Conservation (phyloP, 306 rosid species). For the Pterocarpus macrocarpus region DNA sequence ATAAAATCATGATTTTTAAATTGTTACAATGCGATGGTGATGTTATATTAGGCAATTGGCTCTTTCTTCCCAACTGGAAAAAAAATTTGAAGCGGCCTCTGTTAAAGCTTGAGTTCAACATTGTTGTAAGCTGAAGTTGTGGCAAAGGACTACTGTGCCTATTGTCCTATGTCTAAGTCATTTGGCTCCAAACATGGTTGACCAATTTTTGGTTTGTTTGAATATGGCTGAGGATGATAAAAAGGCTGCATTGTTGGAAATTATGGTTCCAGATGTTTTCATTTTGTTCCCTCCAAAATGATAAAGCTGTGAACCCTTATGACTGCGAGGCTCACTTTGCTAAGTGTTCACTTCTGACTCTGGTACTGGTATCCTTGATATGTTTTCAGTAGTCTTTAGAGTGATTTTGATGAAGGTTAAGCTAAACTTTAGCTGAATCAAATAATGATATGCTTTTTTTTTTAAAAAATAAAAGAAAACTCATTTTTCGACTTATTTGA, state of each 20-base stretch:
- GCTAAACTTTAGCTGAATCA: too few relatives aligned
- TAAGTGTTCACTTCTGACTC: too few relatives aligned
- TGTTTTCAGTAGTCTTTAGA: too few relatives aligned
- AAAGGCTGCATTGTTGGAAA: conserved; percentile 28
- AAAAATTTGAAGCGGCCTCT: conserved; percentile 27
- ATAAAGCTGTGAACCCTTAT: neutral
- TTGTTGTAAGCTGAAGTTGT: conserved; percentile 47
- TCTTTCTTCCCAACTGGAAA: conserved; percentile 25
- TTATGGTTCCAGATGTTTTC: conserved; percentile 23
- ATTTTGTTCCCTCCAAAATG: neutral
- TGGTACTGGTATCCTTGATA: too few relatives aligned
- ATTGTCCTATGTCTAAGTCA: conserved; percentile 28
- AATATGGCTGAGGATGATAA: conserved; percentile 23
- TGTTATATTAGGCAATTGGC: conserved; percentile 28
- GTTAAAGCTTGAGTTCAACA: conserved; percentile 47
- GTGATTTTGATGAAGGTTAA: too few relatives aligned
- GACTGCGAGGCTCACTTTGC: neutral
- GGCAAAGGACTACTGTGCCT: conserved; percentile 36
- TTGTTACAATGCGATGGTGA: conserved; percentile 43
- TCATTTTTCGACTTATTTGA: too few relatives aligned
- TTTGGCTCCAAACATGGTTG: conserved; percentile 33
- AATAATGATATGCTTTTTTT: too few relatives aligned
- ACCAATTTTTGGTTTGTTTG: conserved; percentile 31
- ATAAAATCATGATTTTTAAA: conserved; percentile 50
- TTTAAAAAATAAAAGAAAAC: too few relatives aligned